A percentile compares a stretch with the other conserved stretches of the same genome.
Conservation (phyloP, 495 filamentous ascomycete genomes). For the Penicillium crystallinum region DNA sequence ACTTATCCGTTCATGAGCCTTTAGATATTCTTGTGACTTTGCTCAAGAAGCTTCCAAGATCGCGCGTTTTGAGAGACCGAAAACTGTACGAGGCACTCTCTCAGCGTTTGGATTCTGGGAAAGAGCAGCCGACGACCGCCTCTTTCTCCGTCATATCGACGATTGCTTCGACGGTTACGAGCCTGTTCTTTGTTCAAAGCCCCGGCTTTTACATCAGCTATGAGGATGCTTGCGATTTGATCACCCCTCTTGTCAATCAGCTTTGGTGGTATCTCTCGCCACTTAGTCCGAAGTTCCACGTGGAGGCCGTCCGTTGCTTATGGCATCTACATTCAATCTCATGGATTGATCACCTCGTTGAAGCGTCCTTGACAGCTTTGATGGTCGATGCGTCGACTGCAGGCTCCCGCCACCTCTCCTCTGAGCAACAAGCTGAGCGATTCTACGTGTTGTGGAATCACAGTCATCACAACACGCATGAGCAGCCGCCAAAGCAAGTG, state of each 20-base stretch:
- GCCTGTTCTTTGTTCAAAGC: constrained; percentile 51
- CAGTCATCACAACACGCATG: constrained; percentile 59
- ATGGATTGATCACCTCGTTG: constrained; percentile 55
- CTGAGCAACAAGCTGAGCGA: constrained; percentile 40
- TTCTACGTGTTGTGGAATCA: constrained; percentile 78
- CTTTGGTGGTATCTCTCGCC: constrained; percentile 79
- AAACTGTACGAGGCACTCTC: constrained; percentile 55
- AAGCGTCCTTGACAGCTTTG: constrained; percentile 72
- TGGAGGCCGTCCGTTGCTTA: constrained; percentile 80
- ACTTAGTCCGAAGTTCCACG: constrained; percentile 80
- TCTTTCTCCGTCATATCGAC: constrained; percentile 49
- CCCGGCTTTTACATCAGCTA: constrained; percentile 46
- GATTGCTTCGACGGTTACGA: constrained; percentile 56
- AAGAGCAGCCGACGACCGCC: constrained; percentile 25
- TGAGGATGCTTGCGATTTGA: constrained; percentile 57
- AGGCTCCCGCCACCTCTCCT: constrained; percentile 25
- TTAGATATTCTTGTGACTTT: constrained; percentile 51
- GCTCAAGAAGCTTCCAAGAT: constrained; percentile 52
- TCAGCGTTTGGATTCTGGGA: constrained; percentile 17
- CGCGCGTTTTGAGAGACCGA: constrained; percentile 47
- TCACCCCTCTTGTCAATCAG: constrained; percentile 60
- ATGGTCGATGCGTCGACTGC: constrained; percentile 50
- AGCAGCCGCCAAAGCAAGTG: constrained; percentile 49
- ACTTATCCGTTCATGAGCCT: constrained; percentile 32
- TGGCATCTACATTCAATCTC: constrained; percentile 76